Evolutionary conservation across 2,329 filamentous ascomycete genomes (phyloP).

Genomic region (Stylonectria norvegica): DNA sequence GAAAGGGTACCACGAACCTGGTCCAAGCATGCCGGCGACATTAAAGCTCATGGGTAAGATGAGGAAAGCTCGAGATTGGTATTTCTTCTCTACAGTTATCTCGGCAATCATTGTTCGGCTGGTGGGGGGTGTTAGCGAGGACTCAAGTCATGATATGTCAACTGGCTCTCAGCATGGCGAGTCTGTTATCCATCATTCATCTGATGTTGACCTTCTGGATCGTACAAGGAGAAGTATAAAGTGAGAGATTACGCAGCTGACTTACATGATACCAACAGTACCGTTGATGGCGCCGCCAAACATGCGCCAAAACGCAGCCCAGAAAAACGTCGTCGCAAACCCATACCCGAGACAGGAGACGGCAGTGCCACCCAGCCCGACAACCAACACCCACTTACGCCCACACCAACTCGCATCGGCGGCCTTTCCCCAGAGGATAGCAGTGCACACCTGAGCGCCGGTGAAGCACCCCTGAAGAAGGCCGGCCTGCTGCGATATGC

Average conservation of each 20-base stretch:
- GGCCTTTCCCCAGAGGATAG: constrained; percentile 69
- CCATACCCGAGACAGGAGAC: constrained; percentile 69
- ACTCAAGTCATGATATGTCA: too few species aligned
- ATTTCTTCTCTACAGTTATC: constrained; percentile 46
- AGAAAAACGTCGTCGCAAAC: constrained; percentile 62
- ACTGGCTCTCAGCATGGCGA: too few species aligned
- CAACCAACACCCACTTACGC: constrained; percentile 66
- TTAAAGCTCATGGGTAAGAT: constrained; percentile 49
- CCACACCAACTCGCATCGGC: constrained; percentile 58
- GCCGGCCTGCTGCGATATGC: constrained; percentile 66
- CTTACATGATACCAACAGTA: constrained; percentile 48
- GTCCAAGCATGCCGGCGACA: constrained; percentile 43
- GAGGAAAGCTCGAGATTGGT: constrained; percentile 46
- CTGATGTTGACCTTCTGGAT: too few species aligned
- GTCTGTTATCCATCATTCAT: too few species aligned
- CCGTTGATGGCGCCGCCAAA: constrained; percentile 58
- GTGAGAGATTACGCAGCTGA: background rate
- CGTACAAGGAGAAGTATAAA: too few species aligned
- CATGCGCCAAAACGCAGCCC: constrained; percentile 63
- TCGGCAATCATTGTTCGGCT: constrained; percentile 49
- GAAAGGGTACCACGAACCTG: constrained; percentile 36
- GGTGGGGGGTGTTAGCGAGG: constrained; percentile 5
- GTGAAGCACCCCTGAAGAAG: constrained; percentile 70
- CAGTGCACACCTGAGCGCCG: constrained; percentile 69
- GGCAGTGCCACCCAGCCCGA: constrained; percentile 65